phyloP scores from a whole-genome alignment of 305 asterid species.

The Caryopteris hybrid region DNA sequence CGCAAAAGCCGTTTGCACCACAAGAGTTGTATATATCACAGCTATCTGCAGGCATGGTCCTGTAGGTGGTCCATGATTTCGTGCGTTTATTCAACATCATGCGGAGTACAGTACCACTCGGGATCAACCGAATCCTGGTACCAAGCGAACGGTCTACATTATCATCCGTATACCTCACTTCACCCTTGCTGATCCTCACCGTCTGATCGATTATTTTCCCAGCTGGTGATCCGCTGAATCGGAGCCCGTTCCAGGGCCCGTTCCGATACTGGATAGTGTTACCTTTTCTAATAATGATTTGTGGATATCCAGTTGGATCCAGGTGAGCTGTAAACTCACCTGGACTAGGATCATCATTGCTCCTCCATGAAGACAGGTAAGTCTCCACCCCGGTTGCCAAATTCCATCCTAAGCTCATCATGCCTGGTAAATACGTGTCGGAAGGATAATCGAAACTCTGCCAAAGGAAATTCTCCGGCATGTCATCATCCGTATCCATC shows the following conservation, averaged over 20 bases:
- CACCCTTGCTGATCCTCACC: neutral
- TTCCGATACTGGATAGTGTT: neutral
- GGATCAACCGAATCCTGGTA: neutral
- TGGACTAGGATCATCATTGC: slow-evolving; percentile 22
- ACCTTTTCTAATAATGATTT: neutral
- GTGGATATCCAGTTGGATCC: slow-evolving; percentile 1
- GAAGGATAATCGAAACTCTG: slow-evolving; percentile 33
- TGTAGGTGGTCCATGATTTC: slow-evolving; percentile 17
- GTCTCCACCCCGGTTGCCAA: slow-evolving; percentile 9
- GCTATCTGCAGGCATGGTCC: neutral
- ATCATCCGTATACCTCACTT: neutral
- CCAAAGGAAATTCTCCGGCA: neutral
- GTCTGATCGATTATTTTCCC: neutral
- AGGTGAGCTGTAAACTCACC: slow-evolving; percentile 13
- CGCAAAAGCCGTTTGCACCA: slow-evolving; percentile 13
- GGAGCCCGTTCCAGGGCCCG: slow-evolving; percentile 30
- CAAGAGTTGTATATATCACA: slow-evolving; percentile 20
- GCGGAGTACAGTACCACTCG: slow-evolving; percentile 15
- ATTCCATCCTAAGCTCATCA: slow-evolving; percentile 20
- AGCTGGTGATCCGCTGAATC: slow-evolving; percentile 15
- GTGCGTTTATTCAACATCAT: slow-evolving; percentile 25
- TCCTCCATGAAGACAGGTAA: slow-evolving; percentile 29
- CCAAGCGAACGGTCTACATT: neutral
- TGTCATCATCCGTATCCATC: neutral
- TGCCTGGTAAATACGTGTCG: slow-evolving; percentile 16